Evolutionary conservation across 768 basidiomycete species (phyloP).

Genomic region (Pleurotus ostreatus): DNA sequence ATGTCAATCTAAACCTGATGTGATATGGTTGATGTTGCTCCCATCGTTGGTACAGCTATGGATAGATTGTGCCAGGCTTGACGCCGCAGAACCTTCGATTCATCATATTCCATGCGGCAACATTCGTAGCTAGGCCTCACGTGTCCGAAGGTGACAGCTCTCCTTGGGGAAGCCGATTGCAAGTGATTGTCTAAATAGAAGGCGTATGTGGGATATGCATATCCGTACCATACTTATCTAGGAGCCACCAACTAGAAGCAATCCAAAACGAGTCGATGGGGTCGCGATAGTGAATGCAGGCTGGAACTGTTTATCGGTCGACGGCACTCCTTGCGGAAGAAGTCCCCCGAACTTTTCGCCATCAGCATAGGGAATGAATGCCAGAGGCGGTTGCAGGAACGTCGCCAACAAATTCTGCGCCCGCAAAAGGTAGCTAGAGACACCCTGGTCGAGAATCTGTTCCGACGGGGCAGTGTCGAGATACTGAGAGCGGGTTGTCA

Average conservation of each 20-base stretch:
- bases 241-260: conserved; percentile 58
- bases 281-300: conserved; percentile 63
- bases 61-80: neutral
- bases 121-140: conserved; percentile 3
- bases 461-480: conserved; percentile 4
- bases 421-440: conserved; percentile 45
- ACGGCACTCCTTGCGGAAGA: conserved; percentile 50
- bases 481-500: conserved; percentile 11
- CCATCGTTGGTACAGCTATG: too few species aligned
- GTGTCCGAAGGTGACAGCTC: conserved; percentile 2
- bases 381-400: conserved; percentile 42
- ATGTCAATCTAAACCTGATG: neutral
- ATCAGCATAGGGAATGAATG: conserved; percentile 26
- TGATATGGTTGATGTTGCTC: conserved; percentile 1
- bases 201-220: conserved; percentile 12
- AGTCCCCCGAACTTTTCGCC: conserved; percentile 23
- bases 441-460: conserved; percentile 13
- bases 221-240: conserved; percentile 9
- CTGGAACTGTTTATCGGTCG: conserved; percentile 49
- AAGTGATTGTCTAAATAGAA: neutral
- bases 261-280: conserved; percentile 70
- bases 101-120: neutral
- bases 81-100: neutral
- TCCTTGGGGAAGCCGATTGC: conserved; percentile 7
- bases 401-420: conserved; percentile 61